phyloP scores from a whole-genome alignment of 331 rosid genomes.

The Rosa hybrid region DNA sequence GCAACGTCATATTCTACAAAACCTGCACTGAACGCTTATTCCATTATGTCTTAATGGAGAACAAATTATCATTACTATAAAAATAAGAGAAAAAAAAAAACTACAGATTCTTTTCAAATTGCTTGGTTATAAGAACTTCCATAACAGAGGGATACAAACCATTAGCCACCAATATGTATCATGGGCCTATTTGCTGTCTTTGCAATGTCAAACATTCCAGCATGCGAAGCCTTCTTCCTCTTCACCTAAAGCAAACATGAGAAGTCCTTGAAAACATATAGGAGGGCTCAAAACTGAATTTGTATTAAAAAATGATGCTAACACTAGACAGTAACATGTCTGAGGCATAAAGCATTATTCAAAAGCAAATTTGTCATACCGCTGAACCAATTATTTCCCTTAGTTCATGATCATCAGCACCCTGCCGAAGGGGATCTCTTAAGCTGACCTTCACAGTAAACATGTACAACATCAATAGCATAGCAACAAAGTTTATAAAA shows the following conservation, averaged over 20 bases:
- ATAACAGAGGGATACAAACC: constrained; percentile 23
- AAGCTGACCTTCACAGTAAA: constrained; percentile 67
- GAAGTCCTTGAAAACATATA: neutral
- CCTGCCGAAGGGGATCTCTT: constrained; percentile 85
- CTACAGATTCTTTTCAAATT: neutral
- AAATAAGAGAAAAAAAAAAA: neutral
- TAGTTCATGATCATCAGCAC: constrained; percentile 74
- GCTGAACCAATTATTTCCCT: constrained; percentile 77
- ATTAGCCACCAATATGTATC: constrained; percentile 97
- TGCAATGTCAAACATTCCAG: constrained; percentile 92
- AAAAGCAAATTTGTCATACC: constrained; percentile 43
- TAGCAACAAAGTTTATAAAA: neutral
- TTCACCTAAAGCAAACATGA: constrained; percentile 57
- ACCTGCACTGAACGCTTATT: neutral
- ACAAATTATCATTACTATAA: neutral
- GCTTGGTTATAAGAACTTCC: neutral
- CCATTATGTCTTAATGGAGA: neutral
- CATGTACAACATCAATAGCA: neutral
- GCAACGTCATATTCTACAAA: neutral
- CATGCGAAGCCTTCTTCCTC: constrained; percentile 93
- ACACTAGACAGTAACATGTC: neutral
- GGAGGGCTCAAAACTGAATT: neutral
- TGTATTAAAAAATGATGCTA: neutral
- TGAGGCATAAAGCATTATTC: constrained; percentile 15
- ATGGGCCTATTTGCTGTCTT: constrained; percentile 92